Evolutionary conservation across 148 eudicot species (phyloP).

Genomic region (Beta vulgaris): DNA sequence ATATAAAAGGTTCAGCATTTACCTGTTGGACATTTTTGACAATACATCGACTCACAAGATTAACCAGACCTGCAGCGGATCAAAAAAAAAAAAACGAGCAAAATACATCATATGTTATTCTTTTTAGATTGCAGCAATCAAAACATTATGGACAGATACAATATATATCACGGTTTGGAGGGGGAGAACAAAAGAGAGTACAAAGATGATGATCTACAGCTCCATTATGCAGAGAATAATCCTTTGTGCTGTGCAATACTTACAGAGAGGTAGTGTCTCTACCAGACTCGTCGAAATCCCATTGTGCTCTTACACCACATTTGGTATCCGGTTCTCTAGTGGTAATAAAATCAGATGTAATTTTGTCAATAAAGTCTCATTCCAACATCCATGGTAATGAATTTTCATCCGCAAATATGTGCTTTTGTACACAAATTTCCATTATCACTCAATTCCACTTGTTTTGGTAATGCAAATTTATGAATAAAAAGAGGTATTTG

Average conservation of each 20-base stretch:
- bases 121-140: not conserved
- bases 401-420: too few species aligned
- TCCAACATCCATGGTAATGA: too few species aligned
- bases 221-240: not conserved
- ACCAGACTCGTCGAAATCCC: too few species aligned
- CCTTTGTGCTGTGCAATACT: not conserved
- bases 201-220: not conserved
- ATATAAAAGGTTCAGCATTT: not conserved
- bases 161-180: not conserved
- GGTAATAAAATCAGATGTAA: too few species aligned
- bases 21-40: conserved; percentile 67
- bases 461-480: too few species aligned
- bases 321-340: too few species aligned
- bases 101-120: not conserved
- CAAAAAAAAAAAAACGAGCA: not conserved
- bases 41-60: conserved; percentile 39
- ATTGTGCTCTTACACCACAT: too few species aligned
- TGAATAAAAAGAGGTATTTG: too few species aligned
- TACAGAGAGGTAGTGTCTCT: not conserved
- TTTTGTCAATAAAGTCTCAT: too few species aligned
- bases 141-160: not conserved
- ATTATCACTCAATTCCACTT: too few species aligned
- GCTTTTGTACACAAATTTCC: too few species aligned
- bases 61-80: conserved; percentile 45
- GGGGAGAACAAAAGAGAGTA: not conserved